Evolutionary conservation across 345 rosid genomes (phyloP), one percentile per base, ranked within the genome.

Genomic region (Noccaea bulbosa): DNA sequence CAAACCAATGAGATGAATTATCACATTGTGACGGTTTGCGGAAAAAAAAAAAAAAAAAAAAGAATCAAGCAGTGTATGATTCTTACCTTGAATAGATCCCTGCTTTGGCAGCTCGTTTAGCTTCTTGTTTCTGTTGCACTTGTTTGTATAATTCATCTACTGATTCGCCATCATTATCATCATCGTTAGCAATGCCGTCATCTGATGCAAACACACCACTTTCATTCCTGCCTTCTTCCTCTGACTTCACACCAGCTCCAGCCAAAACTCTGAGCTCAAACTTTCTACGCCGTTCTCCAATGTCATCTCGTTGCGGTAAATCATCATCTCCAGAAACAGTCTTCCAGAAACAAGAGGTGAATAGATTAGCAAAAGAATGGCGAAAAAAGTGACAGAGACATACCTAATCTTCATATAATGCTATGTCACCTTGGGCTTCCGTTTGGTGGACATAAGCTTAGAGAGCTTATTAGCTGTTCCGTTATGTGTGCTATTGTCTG

Each of bases 201-300:
- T 81, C 74, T 62, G 77, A 72, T 45, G 15, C 76, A 71, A 51
- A 46, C 41, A 9, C 58, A 46, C 27, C 80, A 11, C 57, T 65
- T 57, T 81, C 84, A 35, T 71, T 75, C 37, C 47, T 79, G 73
- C 41, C 81, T 55, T 83, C 93, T 77, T 83, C 90, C 66, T 81
- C 86, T 24, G 91, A 78, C 71, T 56, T 75, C 55, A 93, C 75
- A 76, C 94, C 93, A 72, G 97, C 96, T 65, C 82, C 83, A 41
- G 92, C 87, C 77, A 93, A 79, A 56, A 91, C 92, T 79, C 84
- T 81, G 27, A 91, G 85, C 78, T 93, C 98, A 72, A 83, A 84
- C 69, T 87, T 88, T 81, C 92, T 86, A 76, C 97, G 86, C 75
- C 97, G 82, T 79, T 91, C 97, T 70, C 98, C 98, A 69, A 93